A percentile compares a stretch with the other conserved stretches of the same genome.
Conservation (phyloP, 179 eudicot genomes). For the Drosera spatulata region DNA sequence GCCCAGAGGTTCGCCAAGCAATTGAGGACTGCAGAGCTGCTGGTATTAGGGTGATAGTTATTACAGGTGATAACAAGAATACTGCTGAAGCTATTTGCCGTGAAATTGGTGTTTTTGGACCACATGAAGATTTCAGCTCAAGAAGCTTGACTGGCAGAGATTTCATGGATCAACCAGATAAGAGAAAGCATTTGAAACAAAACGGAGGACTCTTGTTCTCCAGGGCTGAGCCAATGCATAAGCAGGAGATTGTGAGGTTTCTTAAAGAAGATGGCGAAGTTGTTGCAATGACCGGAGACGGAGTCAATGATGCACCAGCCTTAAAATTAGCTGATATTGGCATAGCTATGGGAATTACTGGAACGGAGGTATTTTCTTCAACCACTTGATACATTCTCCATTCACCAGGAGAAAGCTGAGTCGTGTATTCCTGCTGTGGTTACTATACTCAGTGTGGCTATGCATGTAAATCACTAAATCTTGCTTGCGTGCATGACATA, state of each 20-base stretch:
- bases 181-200: constrained; percentile 30
- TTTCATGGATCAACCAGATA: constrained; percentile 35
- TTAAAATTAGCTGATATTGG: constrained; percentile 94
- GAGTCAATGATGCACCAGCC: constrained; percentile 98
- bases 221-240: constrained; percentile 50
- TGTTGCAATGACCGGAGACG: constrained; percentile 99
- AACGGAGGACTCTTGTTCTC: constrained; percentile 38
- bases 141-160: constrained; percentile 41
- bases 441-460: no score
- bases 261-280: constrained; percentile 89
- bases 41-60: constrained; percentile 53
- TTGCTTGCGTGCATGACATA: no score
- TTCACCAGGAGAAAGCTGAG: no score
- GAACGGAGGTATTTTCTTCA: constrained; percentile 61
- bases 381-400: no score
- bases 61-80: constrained; percentile 50
- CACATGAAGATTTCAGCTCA: constrained; percentile 28
- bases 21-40: constrained; percentile 54
- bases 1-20: constrained; percentile 48
- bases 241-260: constrained; percentile 41
- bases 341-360: constrained; percentile 97
- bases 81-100: constrained; percentile 56
- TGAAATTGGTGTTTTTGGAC: constrained; percentile 43
- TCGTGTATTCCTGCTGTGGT: no score
- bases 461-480: no score